Base-by-base conservation (phyloP, 2,329 filamentous ascomycete genomes). In the Fusarium sp. region DNA sequence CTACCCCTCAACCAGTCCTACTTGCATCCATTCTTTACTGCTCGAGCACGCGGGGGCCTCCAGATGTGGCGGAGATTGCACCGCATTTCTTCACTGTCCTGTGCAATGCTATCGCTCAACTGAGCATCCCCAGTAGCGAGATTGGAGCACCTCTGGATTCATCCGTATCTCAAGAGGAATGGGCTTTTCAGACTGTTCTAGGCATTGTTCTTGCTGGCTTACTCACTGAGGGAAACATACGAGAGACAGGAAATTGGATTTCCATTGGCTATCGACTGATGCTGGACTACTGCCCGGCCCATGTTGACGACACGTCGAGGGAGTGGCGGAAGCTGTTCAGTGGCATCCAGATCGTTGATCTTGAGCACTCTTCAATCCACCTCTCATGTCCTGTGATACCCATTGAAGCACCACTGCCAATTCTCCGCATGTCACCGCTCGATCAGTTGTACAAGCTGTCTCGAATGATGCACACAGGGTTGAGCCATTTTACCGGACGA, bases 241-340 rank as follows among this genome's bases (percentile, higher is more conserved):
- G 58, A 2, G 58, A 61, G 13, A 61, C 56, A 2, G 58, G 56
- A 1, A 61, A 61, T n/a, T 61, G 58, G 58, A 61, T 61, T 11
- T 49, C 58, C 5, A 23, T 61, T 14, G 58, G 58, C 1, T 61
- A 61, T 3, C 50, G 58, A 5, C 20, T 61, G 0, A 61, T 61
- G 58, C 40, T 61, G 3, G 56, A 61, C 13, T 61, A 61, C 13
- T 61, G 58, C 17, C 56, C 56, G 3, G 58, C 56, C 5, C 56
- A 61, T 13, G 56, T 46, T 9, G 58, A 61, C 0, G 58, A 61
- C 1, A 61, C 58, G 4, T 61, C 58, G 5, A 42, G 58, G n/a
- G 58, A 61, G 6, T 61, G 58, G 58, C 37, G 58, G 7, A 61
- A 61, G 4, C 17, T 61, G 1, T 61, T 60, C 21, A 61, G 45